Conservation (phyloP, 208 protist species). For the Wallacemonas sp. region DNA sequence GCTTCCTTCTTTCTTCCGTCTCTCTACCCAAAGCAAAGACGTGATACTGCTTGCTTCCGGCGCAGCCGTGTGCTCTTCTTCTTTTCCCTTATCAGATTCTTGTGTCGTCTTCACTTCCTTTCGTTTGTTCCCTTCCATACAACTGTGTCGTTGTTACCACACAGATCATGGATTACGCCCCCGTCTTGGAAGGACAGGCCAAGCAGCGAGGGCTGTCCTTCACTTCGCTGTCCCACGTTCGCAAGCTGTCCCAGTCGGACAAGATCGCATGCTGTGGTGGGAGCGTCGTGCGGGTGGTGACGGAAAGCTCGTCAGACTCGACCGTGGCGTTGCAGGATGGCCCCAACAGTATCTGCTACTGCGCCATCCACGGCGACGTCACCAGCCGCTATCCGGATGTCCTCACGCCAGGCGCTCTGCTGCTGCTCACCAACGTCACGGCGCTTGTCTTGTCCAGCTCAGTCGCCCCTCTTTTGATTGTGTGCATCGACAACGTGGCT, state of each 20-base stretch:
- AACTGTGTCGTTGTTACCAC: not conserved
- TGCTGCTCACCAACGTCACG: constrained; percentile 72
- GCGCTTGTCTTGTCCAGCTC: constrained; percentile 46
- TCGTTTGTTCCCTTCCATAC: not conserved
- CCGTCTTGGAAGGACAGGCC: constrained; percentile 56
- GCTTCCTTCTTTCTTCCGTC: constrained; percentile 15
- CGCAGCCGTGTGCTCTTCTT: no score
- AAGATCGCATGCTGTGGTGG: constrained; percentile 84
- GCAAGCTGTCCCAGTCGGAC: constrained; percentile 31
- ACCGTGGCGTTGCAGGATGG: constrained; percentile 73
- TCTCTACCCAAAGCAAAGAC: not conserved
- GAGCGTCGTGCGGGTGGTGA: constrained; percentile 61
- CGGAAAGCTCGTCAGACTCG: constrained; percentile 78
- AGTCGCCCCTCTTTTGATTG: constrained; percentile 77
- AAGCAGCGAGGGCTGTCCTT: constrained; percentile 39
- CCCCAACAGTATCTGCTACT: constrained; percentile 55
- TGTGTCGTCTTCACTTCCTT: not conserved
- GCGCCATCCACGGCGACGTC: constrained; percentile 77
- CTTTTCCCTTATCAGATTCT: not conserved
- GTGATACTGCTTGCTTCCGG: not conserved
- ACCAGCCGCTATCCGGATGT: constrained; percentile 73
- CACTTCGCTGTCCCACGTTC: constrained; percentile 48
- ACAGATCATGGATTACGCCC: constrained; percentile 58
- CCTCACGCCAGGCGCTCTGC: constrained; percentile 57
- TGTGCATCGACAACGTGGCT: constrained; percentile 70